Evolutionary conservation across 495 filamentous ascomycete species (phyloP), one percentile per base, ranked within the genome.

Genomic region (Penicillium fimorum): DNA sequence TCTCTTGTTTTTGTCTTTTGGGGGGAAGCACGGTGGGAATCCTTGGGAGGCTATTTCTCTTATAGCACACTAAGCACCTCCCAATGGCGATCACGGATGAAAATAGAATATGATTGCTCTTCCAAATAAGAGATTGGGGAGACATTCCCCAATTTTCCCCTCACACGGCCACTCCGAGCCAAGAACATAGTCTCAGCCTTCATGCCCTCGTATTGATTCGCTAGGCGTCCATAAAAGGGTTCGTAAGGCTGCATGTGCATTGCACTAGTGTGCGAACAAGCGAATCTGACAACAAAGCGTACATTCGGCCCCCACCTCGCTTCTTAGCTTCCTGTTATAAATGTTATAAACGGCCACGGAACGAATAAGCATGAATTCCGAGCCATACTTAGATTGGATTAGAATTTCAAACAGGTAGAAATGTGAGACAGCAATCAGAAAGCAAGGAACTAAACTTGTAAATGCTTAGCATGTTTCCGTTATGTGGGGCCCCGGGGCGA

Each of bases 171-270:
- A 46, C 22, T 12, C 52, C 52, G 52, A 47, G 32, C 52, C 52
- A 42, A 29, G 27, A 43, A 10, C 42, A 38, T 38, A 38, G 42
- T 18, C 42, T 47, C 43, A 46, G 43, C 52, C 44, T n/a, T 18
- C 18, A 30, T 35, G 27, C 32, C 29, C 22, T 25, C 52, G 15
- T 35, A 38, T 24, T 52, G 53, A 57, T 55, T 53, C 38, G 51
- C 52, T 47, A 29, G 29, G 40, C 8, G 29, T 20, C 33, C 44
- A 32, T 53, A 41, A 18, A 40, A 46, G 32, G 43, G 35, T 55
- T 53, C 38, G 50, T 66, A 68, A 68, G 63, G 65, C 63, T 68
- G 65, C 63, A 68, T 58, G 58, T 64, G 55, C 63, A 54, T 63
- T 58, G 60, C 45, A 57, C 47, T 64, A 35, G 49, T 35, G 2